Base-by-base conservation (phyloP, 2,329 filamentous ascomycete genomes). In the Penicillium sp. region DNA sequence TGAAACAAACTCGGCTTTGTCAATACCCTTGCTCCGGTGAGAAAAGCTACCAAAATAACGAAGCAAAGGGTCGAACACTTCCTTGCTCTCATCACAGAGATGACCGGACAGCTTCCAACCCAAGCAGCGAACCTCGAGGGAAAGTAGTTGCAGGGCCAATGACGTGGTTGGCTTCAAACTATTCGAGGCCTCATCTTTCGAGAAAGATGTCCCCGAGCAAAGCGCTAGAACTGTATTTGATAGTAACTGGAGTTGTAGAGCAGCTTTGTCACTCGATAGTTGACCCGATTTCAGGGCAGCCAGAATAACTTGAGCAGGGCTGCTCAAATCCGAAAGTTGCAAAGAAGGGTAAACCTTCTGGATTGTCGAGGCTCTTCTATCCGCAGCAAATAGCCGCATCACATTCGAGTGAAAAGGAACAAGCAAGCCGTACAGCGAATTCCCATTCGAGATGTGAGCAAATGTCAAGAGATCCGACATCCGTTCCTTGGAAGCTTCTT, bases 61-160 rank as follows among this genome's bases (percentile, higher is more conserved):
- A 34, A 72, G 64, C 50, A 81, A 69, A 31, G 77, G 78, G 44
- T 75, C 72, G 64, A 75, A 76, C 43, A 80, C 64, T 49, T 81
- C 79, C 53, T 71, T 74, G 5, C 58, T 65, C 43, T 74, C 67
- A 36, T 81, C 73, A 21, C 72, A 73, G n/a, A 70, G 54, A 60
- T 79, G 77, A 3, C 71, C 70, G 5, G 74, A 70, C 9, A 78
- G 45, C 39, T 72, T 73, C 78, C 78, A 80, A 36, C 75, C 75
- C 56, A 73, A 67, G 41, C 66, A 70, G 40, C 74, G 70, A 56
- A 77, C 68, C 60, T 79, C 76, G 47, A 78, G 62, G 16, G 74
- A 72, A 47, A 76, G 50, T n/a, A 79, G 54, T 59, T 78, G 74
- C n/a, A 79, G 60, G n/a, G 53, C 68, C 29, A 79, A 57, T 0